Percentiles rank a stretch among this genome's conserved stretches.
Evolutionary conservation across 2,329 filamentous ascomycete genomes (phyloP).

Genomic region (Penicillium sp.): DNA sequence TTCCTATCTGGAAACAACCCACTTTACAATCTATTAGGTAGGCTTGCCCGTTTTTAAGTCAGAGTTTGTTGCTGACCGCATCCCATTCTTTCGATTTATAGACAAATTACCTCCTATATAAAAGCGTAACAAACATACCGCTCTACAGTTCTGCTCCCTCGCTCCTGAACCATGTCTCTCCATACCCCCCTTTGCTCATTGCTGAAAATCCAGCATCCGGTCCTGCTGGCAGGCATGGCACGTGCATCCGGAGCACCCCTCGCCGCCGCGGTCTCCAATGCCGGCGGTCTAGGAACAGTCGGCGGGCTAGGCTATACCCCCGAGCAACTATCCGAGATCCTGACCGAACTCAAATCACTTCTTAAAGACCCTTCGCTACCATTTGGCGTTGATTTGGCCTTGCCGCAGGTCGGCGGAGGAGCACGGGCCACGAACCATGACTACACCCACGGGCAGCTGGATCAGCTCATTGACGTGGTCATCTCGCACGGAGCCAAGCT

Average conservation of each 20-base stretch:
- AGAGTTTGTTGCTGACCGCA: too few relatives aligned
- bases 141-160: too few relatives aligned
- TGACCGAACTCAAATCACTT: constrained; percentile 73
- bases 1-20: too few relatives aligned
- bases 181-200: constrained; percentile 69
- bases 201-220: constrained; percentile 74
- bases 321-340: constrained; percentile 66
- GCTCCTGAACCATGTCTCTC: too few relatives aligned
- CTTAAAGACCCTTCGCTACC: constrained; percentile 60
- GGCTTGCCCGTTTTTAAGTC: too few relatives aligned
- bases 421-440: constrained; percentile 91
- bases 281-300: constrained; percentile 65
- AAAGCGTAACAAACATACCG: too few relatives aligned
- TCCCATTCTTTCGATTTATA: too few relatives aligned
- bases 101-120: too few relatives aligned
- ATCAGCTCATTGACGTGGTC: constrained; percentile 77
- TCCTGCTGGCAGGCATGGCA: constrained; percentile 91
- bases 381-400: constrained; percentile 83
- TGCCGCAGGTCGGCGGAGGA: constrained; percentile 75
- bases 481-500: constrained; percentile 74
- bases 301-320: constrained; percentile 61
- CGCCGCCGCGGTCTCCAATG: constrained; percentile 79
- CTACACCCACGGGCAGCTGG: constrained; percentile 81
- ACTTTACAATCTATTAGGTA: too few relatives aligned
- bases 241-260: constrained; percentile 68